phyloP scores from a whole-genome alignment of 2,329 filamentous ascomycete species.

The Trichocomaceae sp. region DNA sequence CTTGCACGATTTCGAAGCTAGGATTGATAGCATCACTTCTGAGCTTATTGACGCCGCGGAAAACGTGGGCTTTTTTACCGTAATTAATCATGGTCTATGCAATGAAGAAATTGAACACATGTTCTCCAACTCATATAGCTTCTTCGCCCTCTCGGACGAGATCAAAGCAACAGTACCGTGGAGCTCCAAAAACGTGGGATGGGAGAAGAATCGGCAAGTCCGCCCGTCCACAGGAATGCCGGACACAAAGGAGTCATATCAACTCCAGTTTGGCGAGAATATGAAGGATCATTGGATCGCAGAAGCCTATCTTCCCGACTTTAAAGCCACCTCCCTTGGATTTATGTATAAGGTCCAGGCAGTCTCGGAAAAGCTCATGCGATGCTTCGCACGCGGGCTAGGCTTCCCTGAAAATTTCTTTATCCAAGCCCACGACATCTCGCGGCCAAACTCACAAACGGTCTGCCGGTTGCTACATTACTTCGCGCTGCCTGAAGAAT shows the following conservation, averaged over 20 bases:
- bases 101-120: constrained; percentile 45
- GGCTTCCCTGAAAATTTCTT: constrained; percentile 54
- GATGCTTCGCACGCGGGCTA: constrained; percentile 53
- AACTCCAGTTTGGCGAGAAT: constrained; percentile 55
- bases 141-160: constrained; percentile 49
- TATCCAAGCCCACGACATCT: constrained; percentile 47
- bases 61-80: constrained; percentile 55
- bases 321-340: constrained; percentile 37
- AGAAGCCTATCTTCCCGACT: constrained; percentile 45
- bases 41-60: constrained; percentile 51
- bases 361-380: constrained; percentile 52
- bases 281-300: constrained; percentile 50
- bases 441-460: constrained; percentile 47
- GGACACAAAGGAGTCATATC: constrained; percentile 57
- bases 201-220: constrained; percentile 55
- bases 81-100: constrained; percentile 51
- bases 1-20: constrained; percentile 46
- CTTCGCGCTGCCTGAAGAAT: constrained; percentile 39
- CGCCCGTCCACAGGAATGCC: constrained; percentile 53
- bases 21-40: constrained; percentile 49
- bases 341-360: constrained; percentile 53
- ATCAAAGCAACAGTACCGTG: constrained; percentile 51
- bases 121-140: constrained; percentile 46
- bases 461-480: constrained; percentile 55
- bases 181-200: constrained; percentile 52